Evolutionary conservation across 164 flowering plant species (phyloP), one percentile per base, ranked within the genome.

Genomic region (Piper longum): DNA sequence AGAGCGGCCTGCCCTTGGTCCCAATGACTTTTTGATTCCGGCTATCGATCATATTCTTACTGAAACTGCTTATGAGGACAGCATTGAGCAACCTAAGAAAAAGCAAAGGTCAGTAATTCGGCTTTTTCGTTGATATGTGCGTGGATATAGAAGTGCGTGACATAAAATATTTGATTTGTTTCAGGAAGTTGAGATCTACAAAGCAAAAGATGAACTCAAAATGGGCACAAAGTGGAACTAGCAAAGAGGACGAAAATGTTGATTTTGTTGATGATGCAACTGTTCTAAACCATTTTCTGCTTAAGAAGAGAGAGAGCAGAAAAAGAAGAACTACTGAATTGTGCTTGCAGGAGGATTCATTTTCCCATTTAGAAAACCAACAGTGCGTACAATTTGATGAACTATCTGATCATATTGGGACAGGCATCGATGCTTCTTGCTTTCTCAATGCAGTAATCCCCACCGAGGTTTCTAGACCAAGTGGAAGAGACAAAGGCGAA

Each of bases 1-100:
- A 0, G 85, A 85, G 62, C 78, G 96, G 55, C 92, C 98, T 70
- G 78, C 83, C 52, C 83, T 93, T 71, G 78, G 82, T 59, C 81
- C 82, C 18, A 63, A 69, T 64, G 95, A 88, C 73, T 85, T 90
- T 70, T 56, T 75, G 61, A 75, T 44, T 12, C 60, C 57, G 16
- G 78, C 75, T 43, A 67, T 52, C 36, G 41, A 26, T 43, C 16
- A 59, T 60, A 16, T 74, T 42, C 55, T 61, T 18, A 40, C 79
- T 62, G 80, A 69, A 51, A 42, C 66, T 62, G 75, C 71, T 67
- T 64, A 67, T 54, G 67, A 44, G 61, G 59, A 60, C 19, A 61
- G 59, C 52, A 48, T 48, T 52, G 67, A 18, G 41, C 76, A 74
- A 57, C 57, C 42, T 44, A 77, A 70, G 66, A 70, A 67, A 72